Conservation (phyloP, 768 basidiomycete genomes). For the Russula compacta region DNA sequence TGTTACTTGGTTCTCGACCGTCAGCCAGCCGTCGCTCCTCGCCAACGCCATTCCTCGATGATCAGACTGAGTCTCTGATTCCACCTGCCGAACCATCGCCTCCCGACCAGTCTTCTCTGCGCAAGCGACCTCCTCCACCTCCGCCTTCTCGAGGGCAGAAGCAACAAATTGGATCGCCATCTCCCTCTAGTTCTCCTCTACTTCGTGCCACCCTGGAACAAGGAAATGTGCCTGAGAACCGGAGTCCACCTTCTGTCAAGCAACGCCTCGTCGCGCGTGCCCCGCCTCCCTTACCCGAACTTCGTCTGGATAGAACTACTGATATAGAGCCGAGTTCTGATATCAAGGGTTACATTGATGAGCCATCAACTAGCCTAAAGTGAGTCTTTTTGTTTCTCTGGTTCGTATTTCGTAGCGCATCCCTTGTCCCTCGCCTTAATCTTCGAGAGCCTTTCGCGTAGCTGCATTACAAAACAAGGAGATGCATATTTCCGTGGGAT, state of each 20-base stretch:
- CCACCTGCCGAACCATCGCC: neutral
- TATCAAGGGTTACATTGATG: neutral
- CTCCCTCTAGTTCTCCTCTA: conserved; percentile 10
- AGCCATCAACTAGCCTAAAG: neutral
- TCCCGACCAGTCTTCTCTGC: conserved; percentile 2
- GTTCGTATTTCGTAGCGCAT: neutral
- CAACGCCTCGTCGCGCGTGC: conserved; percentile 10
- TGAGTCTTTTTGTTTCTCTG: neutral
- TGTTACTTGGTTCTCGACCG: neutral
- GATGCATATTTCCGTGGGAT: too few species aligned
- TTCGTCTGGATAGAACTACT: neutral
- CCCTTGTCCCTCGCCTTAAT: too few species aligned
- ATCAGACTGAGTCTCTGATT: neutral
- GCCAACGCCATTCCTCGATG: neutral
- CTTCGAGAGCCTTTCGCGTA: too few species aligned
- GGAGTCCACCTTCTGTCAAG: conserved; percentile 7
- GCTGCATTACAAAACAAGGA: too few species aligned
- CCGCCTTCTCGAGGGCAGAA: conserved; percentile 11
- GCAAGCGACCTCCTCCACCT: conserved; percentile 12
- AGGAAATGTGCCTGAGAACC: neutral
- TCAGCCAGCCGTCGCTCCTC: conserved; percentile 4
- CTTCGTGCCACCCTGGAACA: neutral
- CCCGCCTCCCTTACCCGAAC: conserved; percentile 12
- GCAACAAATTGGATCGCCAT: conserved; percentile 11
- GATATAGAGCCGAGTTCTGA: neutral